Evolutionary conservation across 208 protist genomes (phyloP), one percentile per base, ranked within the genome.

Genomic region (Angomonas ambiguus): DNA sequence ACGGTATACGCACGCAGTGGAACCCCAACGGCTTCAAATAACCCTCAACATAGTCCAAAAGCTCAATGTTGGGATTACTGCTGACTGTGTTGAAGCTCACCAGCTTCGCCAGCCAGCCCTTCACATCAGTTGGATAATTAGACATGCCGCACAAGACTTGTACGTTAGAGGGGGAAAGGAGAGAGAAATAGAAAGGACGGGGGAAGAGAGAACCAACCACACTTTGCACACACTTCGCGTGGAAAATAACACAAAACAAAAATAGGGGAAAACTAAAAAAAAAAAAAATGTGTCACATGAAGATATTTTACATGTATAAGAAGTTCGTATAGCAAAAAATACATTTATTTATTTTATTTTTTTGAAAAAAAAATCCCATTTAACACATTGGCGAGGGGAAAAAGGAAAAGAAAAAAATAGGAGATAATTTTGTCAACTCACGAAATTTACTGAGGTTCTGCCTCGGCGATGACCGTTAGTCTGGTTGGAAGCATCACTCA

Each of bases 51-150:
- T 74, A 87, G 33, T 83, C 33, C 32, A 85, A 72, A 32, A 84
- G 69, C 22, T 77, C 71, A 48, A 87, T 33, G 68, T 85, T 87
- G 13, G 77, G 75, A 57, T 87, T 80, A 41, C 72, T 62, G 56
- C 80, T 90, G n/a, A 78, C 82, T 1, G 80, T 85, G 66, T 87
- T 79, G 58, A 83, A 87, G 60, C 69, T 56, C 25, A 85, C 61
- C 42, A 85, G 79, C 73, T 85, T 83, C 41, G 30, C 78, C 42
- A 87, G 68, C 76, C 79, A 83, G 51, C 72, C 25, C 25, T 27
- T 60, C 49, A 13, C 27, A 32, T 34, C 45, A 25, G 32, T 56
- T 16, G 62, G 61, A 49, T 67, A 66, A 18, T 68, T 41, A 1
- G 68, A 49, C 35, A 41, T 33, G 31, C 16, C 3, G 1, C 28